phyloP scores from a whole-genome alignment of 2,329 filamentous ascomycete genomes.

The Sporothrix globosa region DNA sequence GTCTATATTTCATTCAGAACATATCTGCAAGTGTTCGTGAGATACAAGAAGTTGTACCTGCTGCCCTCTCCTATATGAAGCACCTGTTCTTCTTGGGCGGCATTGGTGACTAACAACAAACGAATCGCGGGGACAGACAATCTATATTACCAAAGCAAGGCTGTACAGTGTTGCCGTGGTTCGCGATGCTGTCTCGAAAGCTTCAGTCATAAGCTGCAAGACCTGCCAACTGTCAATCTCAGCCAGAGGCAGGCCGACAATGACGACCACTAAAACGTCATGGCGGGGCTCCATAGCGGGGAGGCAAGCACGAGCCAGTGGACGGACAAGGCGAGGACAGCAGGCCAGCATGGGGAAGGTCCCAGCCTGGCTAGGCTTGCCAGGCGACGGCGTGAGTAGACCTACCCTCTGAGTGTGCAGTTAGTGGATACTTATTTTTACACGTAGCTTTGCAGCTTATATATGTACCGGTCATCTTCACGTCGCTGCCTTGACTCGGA shows the following conservation, averaged over 20 bases:
- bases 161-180: background rate
- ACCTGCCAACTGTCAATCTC: background rate
- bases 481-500: slow-evolving; percentile 18
- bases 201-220: background rate
- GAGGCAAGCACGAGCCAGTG: slow-evolving; percentile 27
- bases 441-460: background rate
- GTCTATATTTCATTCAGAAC: no score
- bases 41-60: background rate
- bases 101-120: background rate
- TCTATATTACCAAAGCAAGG: background rate
- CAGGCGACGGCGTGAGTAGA: no score
- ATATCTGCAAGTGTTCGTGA: no score
- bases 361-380: background rate
- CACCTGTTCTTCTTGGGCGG: background rate
- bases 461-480: background rate
- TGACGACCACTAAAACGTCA: slow-evolving; percentile 30
- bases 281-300: slow-evolving; percentile 32
- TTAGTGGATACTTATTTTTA: background rate
- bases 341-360: slow-evolving; percentile 24
- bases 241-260: slow-evolving; percentile 18
- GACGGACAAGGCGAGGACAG: background rate
- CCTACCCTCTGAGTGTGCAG: background rate
- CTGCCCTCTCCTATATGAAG: background rate
- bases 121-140: background rate
- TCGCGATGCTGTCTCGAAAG: background rate